A percentile compares a stretch with the other conserved stretches of the same genome.
phyloP scores from a whole-genome alignment of 2,329 filamentous ascomycete genomes.

The Exophiala viscosa region DNA sequence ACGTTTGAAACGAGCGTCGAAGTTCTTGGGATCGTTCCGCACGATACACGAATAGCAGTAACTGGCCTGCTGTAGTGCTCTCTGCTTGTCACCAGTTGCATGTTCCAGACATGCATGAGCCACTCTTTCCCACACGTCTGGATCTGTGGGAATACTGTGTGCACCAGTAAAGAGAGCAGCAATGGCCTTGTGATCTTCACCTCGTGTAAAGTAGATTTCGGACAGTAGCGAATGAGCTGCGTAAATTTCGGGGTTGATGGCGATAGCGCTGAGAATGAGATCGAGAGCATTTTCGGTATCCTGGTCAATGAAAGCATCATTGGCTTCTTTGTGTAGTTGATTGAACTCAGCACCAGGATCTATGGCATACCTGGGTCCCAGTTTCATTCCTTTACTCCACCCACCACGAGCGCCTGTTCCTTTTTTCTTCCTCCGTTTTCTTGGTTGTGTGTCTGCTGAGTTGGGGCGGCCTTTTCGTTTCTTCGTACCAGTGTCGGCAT shows the following conservation, averaged over 20 bases:
- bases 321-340: slow-evolving; percentile 45
- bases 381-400: slow-evolving; percentile 44
- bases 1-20: slow-evolving; percentile 53
- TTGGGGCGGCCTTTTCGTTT: neutral
- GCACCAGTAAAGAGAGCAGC: slow-evolving; percentile 57
- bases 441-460: neutral
- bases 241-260: slow-evolving; percentile 60
- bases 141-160: slow-evolving; percentile 53
- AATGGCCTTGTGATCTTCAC: slow-evolving; percentile 55
- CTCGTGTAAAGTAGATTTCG: slow-evolving; percentile 55
- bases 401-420: slow-evolving; percentile 27
- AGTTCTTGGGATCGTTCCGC: slow-evolving; percentile 49
- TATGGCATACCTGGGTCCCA: slow-evolving; percentile 44
- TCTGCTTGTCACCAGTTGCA: slow-evolving; percentile 39
- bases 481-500: neutral
- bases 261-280: slow-evolving; percentile 48
- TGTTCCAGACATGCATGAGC: slow-evolving; percentile 53
- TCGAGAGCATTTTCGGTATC: slow-evolving; percentile 44
- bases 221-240: slow-evolving; percentile 59
- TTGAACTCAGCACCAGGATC: slow-evolving; percentile 50
- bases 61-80: slow-evolving; percentile 46
- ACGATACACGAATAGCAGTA: slow-evolving; percentile 55
- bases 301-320: slow-evolving; percentile 45
- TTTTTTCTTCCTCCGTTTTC: slow-evolving; percentile 21
- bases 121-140: slow-evolving; percentile 56